These are phyloP conservation scores for Colletotrichum sp. DNA, from an alignment of 2,329 filamentous ascomycete genomes.

Conservation along the genomic window DNA sequence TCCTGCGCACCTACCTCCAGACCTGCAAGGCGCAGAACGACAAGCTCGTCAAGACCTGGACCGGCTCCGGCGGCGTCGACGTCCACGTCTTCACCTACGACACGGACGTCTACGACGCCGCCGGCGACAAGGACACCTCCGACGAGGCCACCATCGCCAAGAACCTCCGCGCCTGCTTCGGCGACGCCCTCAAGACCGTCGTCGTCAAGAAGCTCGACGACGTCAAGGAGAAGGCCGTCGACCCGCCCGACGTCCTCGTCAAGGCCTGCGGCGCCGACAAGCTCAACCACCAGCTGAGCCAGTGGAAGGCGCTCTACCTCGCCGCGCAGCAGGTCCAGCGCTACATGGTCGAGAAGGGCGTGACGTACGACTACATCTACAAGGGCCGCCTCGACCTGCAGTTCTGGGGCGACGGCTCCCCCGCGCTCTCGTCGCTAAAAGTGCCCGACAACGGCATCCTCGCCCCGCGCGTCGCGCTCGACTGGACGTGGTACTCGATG, in stretches of 20 bases:
- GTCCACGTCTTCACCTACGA: constrained; percentile 24
- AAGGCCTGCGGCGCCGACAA: constrained; percentile 14
- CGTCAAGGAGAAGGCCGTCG: constrained; percentile 15
- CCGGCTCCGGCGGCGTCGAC: constrained; percentile 22
- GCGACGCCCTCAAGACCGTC: constrained; percentile 21
- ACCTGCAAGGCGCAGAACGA: constrained; percentile 23
- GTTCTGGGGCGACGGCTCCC: constrained; percentile 17
- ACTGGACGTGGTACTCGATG: constrained; percentile 26
- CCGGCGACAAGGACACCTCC: background rate
- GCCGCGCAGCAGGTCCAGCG: constrained; percentile 36
- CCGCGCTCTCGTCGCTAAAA: constrained; percentile 13
- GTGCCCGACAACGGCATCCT: constrained; percentile 19
- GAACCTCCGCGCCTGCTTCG: constrained; percentile 22
- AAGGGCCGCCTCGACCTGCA: constrained; percentile 19
- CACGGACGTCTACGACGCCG: constrained; percentile 21
- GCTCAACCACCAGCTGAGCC: constrained; percentile 23
- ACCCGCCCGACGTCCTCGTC: constrained; percentile 11
- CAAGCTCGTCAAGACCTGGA: constrained; percentile 24
- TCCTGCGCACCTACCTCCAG: constrained; percentile 23
- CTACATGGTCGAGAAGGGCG: constrained; percentile 28
- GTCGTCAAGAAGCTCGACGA: constrained; percentile 9
- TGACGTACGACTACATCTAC: constrained; percentile 21
- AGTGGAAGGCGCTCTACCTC: constrained; percentile 27
- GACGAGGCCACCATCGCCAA: constrained; percentile 16
- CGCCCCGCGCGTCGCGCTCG: constrained; percentile 23